A percentile compares a stretch with the other conserved stretches of the same genome.
These are phyloP conservation scores for Candida nonsorbophila DNA, from an alignment of 805 yeast species.

Conservation along the genomic window DNA sequence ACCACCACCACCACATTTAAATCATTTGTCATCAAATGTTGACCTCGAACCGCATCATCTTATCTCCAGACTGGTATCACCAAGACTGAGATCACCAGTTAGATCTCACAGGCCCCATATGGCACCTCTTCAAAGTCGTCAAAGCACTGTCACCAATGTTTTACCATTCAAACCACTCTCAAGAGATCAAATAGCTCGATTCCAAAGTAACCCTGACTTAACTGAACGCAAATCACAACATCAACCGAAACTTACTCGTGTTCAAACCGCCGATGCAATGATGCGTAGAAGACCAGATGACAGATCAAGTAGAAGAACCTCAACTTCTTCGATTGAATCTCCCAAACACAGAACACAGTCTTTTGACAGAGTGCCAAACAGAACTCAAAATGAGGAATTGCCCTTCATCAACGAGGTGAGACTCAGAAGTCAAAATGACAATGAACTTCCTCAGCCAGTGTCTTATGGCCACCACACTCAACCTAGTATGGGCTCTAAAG, in stretches of 20 bases:
- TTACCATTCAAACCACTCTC: constrained; percentile 15
- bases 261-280: constrained; percentile 12
- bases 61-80: too few species aligned
- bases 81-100: too few species aligned
- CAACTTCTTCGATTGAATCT: constrained; percentile 1
- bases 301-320: constrained; percentile 4
- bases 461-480: too few species aligned
- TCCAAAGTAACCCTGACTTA: constrained; percentile 15
- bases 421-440: constrained; percentile 13
- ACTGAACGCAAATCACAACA: constrained; percentile 2
- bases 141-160: constrained; percentile 16
- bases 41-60: too few species aligned
- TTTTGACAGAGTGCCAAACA: too few species aligned
- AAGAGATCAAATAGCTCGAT: constrained; percentile 3
- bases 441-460: constrained; percentile 1
- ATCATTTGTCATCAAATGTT: too few species aligned
- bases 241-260: constrained; percentile 13
- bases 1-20: too few species aligned
- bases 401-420: constrained; percentile 33
- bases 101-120: too few species aligned
- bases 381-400: constrained; percentile 18
- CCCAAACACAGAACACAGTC: too few species aligned
- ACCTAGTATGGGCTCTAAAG: too few species aligned
- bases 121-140: too few species aligned
- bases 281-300: constrained; percentile 4